phyloP scores from a whole-genome alignment of 176 grass and related monocot genomes.

The Zizania latifolia region DNA sequence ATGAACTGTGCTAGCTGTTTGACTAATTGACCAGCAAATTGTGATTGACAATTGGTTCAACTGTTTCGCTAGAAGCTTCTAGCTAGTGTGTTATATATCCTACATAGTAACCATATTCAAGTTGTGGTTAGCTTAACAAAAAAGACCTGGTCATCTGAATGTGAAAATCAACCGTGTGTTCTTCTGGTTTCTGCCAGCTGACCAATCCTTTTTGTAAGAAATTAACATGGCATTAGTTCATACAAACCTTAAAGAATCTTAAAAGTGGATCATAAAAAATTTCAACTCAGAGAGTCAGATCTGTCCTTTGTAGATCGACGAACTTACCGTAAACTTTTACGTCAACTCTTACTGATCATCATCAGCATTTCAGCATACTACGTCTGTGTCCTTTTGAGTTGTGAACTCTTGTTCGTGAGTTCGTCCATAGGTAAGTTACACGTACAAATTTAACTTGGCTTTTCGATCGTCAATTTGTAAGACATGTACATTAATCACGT shows the following conservation, averaged over 20 bases:
- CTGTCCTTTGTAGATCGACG: too few species aligned
- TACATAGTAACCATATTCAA: neutral
- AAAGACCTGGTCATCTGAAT: neutral
- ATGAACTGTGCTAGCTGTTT: too few species aligned
- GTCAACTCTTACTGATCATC: too few species aligned
- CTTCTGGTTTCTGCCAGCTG: neutral
- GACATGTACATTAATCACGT: too few species aligned
- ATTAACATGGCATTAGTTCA: neutral
- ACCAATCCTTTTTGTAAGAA: too few species aligned
- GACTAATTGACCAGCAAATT: neutral
- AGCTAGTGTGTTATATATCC: neutral
- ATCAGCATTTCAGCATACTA: too few species aligned
- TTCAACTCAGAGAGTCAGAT: too few species aligned
- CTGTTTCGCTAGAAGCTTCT: neutral
- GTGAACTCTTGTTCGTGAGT: too few species aligned
- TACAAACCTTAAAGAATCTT: neutral
- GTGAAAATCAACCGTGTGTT: neutral
- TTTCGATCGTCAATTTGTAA: neutral
- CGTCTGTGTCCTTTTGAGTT: too few species aligned
- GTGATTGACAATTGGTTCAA: neutral
- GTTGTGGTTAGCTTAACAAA: neutral
- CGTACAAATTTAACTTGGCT: neutral
- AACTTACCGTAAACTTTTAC: too few species aligned
- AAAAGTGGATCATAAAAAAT: neutral
- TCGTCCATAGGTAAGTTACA: neutral